Evolutionary conservation across 2,329 filamentous ascomycete species (phyloP).

Genomic region (Coniella lustricola): DNA sequence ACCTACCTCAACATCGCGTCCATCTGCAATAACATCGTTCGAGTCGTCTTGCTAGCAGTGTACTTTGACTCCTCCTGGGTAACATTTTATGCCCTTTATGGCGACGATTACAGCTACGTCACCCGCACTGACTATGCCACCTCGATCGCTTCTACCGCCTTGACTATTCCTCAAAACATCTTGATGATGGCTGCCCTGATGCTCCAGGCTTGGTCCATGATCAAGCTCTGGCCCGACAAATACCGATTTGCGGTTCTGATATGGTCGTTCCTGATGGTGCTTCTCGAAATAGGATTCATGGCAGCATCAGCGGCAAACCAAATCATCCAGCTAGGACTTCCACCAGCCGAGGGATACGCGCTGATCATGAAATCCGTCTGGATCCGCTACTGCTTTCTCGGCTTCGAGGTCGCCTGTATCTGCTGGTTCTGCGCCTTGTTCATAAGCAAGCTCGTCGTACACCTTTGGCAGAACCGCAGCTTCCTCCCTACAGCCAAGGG

Average conservation of each 20-base stretch:
- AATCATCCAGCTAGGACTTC: slow-evolving; percentile 24
- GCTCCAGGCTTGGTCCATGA: slow-evolving; percentile 46
- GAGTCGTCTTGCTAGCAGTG: slow-evolving; percentile 48
- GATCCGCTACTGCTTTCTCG: slow-evolving; percentile 31
- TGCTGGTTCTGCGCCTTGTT: slow-evolving; percentile 50
- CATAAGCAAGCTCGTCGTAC: slow-evolving; percentile 41
- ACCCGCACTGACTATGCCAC: slow-evolving; percentile 28
- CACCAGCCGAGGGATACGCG: background rate
- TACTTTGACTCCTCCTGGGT: slow-evolving; percentile 56
- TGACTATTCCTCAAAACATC: slow-evolving; percentile 38
- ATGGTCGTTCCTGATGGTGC: slow-evolving; percentile 29
- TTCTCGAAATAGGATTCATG: slow-evolving; percentile 24
- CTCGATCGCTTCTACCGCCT: slow-evolving; percentile 33
- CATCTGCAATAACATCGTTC: slow-evolving; percentile 53
- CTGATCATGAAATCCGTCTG: slow-evolving; percentile 23
- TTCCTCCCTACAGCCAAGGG: slow-evolving; percentile 36
- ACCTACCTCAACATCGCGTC: slow-evolving; percentile 59
- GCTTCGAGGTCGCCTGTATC: slow-evolving; percentile 24
- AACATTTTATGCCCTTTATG: slow-evolving; percentile 54
- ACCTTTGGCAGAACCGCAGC: slow-evolving; percentile 40
- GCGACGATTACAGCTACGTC: slow-evolving; percentile 47
- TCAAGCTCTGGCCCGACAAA: slow-evolving; percentile 37
- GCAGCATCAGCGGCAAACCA: slow-evolving; percentile 31
- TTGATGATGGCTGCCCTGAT: slow-evolving; percentile 41
- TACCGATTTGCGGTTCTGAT: slow-evolving; percentile 25